phyloP scores from a whole-genome alignment of 2,329 filamentous ascomycete species.

The Penicillium freii region DNA sequence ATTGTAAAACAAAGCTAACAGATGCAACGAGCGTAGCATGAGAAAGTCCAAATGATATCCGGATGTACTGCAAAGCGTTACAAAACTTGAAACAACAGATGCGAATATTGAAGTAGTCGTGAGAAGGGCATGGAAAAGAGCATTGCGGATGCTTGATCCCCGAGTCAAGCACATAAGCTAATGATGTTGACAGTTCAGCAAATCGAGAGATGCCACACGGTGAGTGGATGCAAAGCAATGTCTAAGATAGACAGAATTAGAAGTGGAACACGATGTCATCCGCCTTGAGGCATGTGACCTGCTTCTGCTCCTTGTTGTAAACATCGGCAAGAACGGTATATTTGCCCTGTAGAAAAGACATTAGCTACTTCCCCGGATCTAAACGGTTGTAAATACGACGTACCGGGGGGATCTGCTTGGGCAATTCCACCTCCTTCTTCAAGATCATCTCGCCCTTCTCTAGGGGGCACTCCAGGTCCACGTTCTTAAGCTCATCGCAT shows the following conservation, averaged over 20 bases:
- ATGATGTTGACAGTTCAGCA: background rate
- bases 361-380: conserved; percentile 4
- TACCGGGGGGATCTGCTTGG: conserved; percentile 84
- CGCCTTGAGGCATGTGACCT: conserved; percentile 84
- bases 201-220: conserved; percentile 11
- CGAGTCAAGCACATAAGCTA: conserved; percentile 3
- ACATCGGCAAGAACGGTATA: conserved; percentile 90
- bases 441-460: conserved; percentile 72
- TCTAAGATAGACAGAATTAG: conserved; percentile 1
- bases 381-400: conserved; percentile 40
- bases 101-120: conserved; percentile 15
- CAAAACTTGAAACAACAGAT: conserved; percentile 8
- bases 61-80: conserved; percentile 3
- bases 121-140: conserved; percentile 14
- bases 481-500: conserved; percentile 84
- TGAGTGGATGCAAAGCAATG: conserved; percentile 17
- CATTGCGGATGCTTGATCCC: conserved; percentile 4
- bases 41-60: conserved; percentile 9
- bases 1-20: background rate
- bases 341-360: conserved; percentile 61
- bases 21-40: conserved; percentile 2
- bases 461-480: conserved; percentile 85
- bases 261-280: conserved; percentile 36
- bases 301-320: conserved; percentile 66
- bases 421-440: conserved; percentile 79